Evolutionary conservation across 495 filamentous ascomycete genomes (phyloP), one percentile per base, ranked within the genome.

Genomic region (Choiromyces venosus): DNA sequence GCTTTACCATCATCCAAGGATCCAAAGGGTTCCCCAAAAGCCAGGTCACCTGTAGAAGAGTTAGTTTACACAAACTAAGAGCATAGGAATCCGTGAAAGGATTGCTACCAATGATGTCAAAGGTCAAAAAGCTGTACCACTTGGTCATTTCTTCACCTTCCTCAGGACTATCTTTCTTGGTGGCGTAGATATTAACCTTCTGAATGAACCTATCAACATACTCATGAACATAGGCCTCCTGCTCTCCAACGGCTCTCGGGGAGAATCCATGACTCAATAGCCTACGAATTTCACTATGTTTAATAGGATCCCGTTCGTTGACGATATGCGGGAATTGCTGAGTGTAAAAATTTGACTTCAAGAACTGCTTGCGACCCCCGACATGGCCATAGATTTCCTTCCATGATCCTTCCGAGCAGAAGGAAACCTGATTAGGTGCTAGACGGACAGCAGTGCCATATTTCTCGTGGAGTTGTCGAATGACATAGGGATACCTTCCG

Each of bases 321-420:
- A 81, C 71, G 40, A 82, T 74, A 61, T 68, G 74, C 19, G 67
- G 9, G n/a, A n/a, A n/a, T n/a, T n/a, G n/a, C 5, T 39, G 29
- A 37, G n/a, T 72, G 29, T 82, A 79, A 69, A 82, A 82, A 0
- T 37, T 66, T 19, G 73, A 72, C 70, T 84, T 84, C n/a, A 78
- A 56, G 37, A 82, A 83, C 7, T 61, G 52, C 44, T 81, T 76
- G 2, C 74, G 77, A 7, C 78, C 74, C 8, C 61, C 52, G 3
- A 77, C 69, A n/a, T 80, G 88, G 21, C 89, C 89, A 79, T 92
- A 92, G 73, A 92, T 89, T 69, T 86, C 81, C 16, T 86, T 86
- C 82, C 90, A 91, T 0, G 89, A 90, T 19, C 83, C 82, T 21
- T 86, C 85, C 44, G 86, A 85, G 68, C 82, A 86, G 71, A 90